These are phyloP conservation scores for Protomyces pachydermus DNA, from an alignment of 1,139 yeast species.

Conservation along the genomic window DNA sequence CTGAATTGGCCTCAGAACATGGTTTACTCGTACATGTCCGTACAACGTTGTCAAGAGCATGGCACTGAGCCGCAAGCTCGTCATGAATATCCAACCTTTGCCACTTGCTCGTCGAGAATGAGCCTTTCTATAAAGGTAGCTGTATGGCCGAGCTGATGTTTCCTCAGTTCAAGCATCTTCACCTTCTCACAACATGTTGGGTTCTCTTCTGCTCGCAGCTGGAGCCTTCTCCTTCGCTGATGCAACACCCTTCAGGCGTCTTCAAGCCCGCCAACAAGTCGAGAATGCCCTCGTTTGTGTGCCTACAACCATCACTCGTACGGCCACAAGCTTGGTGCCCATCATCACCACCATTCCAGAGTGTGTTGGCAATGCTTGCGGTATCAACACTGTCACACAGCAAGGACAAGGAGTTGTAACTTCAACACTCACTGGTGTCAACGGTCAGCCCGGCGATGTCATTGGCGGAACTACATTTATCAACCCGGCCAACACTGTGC, in stretches of 20 bases:
- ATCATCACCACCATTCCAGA: slow-evolving; percentile 20
- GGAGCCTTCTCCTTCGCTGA: neutral
- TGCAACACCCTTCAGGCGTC: neutral
- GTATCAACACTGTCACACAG: slow-evolving; percentile 9
- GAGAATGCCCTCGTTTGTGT: neutral
- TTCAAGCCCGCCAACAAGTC: neutral
- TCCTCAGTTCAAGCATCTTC: neutral
- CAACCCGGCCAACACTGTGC: slow-evolving; percentile 12
- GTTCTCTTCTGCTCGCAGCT: neutral
- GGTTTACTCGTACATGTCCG: neutral
- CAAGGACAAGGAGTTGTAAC: slow-evolving; percentile 11
- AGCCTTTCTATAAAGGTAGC: too few relatives aligned
- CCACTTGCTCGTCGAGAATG: too few relatives aligned
- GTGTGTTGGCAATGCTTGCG: slow-evolving; percentile 9
- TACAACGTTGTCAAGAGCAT: neutral
- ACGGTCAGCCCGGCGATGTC: slow-evolving; percentile 10
- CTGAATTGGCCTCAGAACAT: too few relatives aligned
- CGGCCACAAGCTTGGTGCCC: slow-evolving; percentile 7
- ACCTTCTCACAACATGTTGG: neutral
- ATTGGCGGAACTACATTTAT: slow-evolving; percentile 11
- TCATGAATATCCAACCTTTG: too few relatives aligned
- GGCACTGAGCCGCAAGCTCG: neutral
- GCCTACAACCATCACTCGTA: slow-evolving; percentile 5
- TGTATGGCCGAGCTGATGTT: too few relatives aligned
- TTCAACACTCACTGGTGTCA: neutral